Evolutionary conservation across 257 asterid genomes (phyloP), one percentile per base, ranked within the genome.

Genomic region (Eustoma russellianum): DNA sequence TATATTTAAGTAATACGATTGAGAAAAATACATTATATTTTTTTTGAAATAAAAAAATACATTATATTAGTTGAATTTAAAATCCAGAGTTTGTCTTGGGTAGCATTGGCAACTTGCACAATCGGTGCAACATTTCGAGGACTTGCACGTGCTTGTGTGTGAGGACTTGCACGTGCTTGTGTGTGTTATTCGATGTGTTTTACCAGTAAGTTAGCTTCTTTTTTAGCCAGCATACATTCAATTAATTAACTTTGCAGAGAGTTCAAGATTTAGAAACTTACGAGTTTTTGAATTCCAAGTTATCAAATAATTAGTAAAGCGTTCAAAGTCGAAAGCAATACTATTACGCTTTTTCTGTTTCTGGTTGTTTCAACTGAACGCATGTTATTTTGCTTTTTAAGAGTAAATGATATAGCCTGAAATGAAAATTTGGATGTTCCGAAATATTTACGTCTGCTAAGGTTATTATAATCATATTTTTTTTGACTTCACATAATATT

Each of bases 1-100:
- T 24, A 24, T 24, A 24, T 24, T 24, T 24, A 4, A 24, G 3
- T 24, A n/a, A 24, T 24, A 2, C 30, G 2, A 24, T 24, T 24
- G n/a, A n/a, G n/a, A n/a, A n/a, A n/a, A n/a, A n/a, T n/a, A n/a
- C n/a, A n/a, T n/a, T n/a, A n/a, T n/a, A n/a, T n/a, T n/a, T n/a
- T n/a, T n/a, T n/a, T n/a, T n/a, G n/a, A n/a, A 24, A 24, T 4
- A 24, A 24, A 24, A 24, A 24, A 24, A 24, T 24, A n/a, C n/a
- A 24, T 24, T 24, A 24, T 24, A 24, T 24, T 24, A 24, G 3
- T 70, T 69, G 56, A 53, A 43, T 18, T 13, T 56, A 18, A 53
- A 59, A 56, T 58, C 58, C 61, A 50, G 57, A 66, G 45, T 46
- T 62, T 59, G 62, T 62, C 67, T 52, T 64, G 56, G 24, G 18